Evolutionary conservation across 2,329 filamentous ascomycete species (phyloP).

Genomic region (Amauroascus verrucosus): DNA sequence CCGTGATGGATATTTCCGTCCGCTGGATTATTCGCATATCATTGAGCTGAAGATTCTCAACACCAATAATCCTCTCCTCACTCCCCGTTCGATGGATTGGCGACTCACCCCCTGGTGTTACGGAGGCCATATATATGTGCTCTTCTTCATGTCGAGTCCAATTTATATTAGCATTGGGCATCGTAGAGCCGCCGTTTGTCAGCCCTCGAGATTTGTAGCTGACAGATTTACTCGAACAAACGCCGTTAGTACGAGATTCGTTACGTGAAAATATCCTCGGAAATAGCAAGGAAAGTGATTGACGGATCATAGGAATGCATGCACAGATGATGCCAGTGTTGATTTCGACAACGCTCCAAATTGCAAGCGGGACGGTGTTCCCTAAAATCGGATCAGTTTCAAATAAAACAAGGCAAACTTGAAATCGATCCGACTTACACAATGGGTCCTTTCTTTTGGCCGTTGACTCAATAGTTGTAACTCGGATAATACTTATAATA

Average conservation of each 20-base stretch:
- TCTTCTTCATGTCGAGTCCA: constrained; percentile 10
- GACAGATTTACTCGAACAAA: neutral
- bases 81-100: constrained; percentile 9
- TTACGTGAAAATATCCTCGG: constrained; percentile 5
- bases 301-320: constrained; percentile 24
- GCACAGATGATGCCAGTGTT: constrained; percentile 31
- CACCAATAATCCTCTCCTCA: constrained; percentile 9
- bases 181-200: neutral
- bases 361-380: constrained; percentile 9
- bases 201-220: neutral
- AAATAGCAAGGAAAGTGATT: constrained; percentile 11
- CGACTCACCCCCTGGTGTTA: constrained; percentile 4
- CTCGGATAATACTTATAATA: constrained; percentile 36
- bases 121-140: constrained; percentile 9
- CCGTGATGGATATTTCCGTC: constrained; percentile 10
- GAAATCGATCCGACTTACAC: constrained; percentile 7
- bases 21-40: constrained; percentile 9
- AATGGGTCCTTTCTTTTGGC: constrained; percentile 6
- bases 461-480: constrained; percentile 15
- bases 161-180: neutral
- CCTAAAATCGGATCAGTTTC: constrained; percentile 1
- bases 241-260: neutral
- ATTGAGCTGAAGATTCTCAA: neutral
- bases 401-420: neutral
- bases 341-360: constrained; percentile 29